Base-by-base conservation (phyloP, 441 rosid species). In the Daphne laureola region DNA sequence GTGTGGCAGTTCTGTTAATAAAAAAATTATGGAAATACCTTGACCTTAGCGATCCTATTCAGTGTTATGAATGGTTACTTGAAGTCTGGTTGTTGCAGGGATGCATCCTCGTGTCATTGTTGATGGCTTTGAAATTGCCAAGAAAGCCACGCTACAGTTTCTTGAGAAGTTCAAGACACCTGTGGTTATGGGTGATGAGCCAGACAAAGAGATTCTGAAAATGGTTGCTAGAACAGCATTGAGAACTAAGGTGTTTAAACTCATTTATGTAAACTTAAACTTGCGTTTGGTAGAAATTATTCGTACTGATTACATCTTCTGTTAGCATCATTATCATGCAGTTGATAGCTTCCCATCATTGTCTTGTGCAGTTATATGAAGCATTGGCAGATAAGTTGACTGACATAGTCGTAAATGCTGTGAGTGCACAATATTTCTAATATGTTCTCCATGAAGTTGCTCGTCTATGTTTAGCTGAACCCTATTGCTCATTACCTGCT, bases 21-120 rank as follows among this genome's bases (percentile, higher is more conserved):
- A 31, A 6, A 26, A 31, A 31, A 31, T 31, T 31, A 8, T 31
- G 3, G 2, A 21, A 21, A 21, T 31, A 31, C 11, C 38, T 31
- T 8, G 38, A 31, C 9, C 8, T 31, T 31, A 31, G 38, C 11
- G 12, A 31, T 6, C 11, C 11, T 6, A 31, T 31, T 31, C 4
- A 5, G 2, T 31, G 38, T 2, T 45, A 44, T 45, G 18, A 17
- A 4, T 44, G 27, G 11, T 44, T 17, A 31, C 2, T 12, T 46
- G 46, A 51, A 14, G 49, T 11, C 25, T 43, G 55, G 52, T 55
- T 31, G 38, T 31, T 51, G 53, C 54, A 92, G 97, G 97, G 38
- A 86, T 92, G 94, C 98, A 92, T 77, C 97, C 96, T 5, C 92
- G 92, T 43, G 98, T 90, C 64, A 68, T 90, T 71, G 98, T 87